A percentile compares a stretch with the other conserved stretches of the same genome.
Conservation (phyloP, 225 moss, liverwort and hornwort genomes). For the Sphagnum contortum region DNA sequence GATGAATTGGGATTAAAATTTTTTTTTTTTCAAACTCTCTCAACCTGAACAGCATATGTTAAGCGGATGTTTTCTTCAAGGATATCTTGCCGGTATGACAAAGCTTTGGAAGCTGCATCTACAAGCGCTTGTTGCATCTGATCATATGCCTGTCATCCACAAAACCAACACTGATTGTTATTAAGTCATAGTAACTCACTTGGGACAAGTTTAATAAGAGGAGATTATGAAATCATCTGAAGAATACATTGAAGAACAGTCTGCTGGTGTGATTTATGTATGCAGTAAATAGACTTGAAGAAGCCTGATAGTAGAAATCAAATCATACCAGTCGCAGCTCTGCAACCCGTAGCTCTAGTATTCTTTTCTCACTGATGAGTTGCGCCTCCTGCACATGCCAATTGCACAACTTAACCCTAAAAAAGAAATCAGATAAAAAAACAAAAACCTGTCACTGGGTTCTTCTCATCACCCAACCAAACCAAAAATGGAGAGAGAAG, state of each 20-base stretch:
- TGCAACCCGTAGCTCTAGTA: slow-evolving; percentile 87
- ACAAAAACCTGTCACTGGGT: too few species aligned
- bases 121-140: slow-evolving; percentile 95
- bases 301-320: slow-evolving; percentile 11
- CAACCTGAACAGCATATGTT: slow-evolving; percentile 86
- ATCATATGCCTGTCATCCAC: slow-evolving; percentile 68
- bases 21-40: too few species aligned
- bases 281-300: too few species aligned
- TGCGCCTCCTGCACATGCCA: slow-evolving; percentile 56
- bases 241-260: slow-evolving; percentile 3
- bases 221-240: background rate
- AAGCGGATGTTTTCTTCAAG: slow-evolving; percentile 95
- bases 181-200: too few species aligned
- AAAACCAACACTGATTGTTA: slow-evolving; percentile 4
- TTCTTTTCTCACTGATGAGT: slow-evolving; percentile 81
- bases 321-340: slow-evolving; percentile 81
- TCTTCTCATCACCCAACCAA: too few species aligned
- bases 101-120: slow-evolving; percentile 94
- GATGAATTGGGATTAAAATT: too few species aligned
- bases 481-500: too few species aligned
- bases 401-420: too few species aligned
- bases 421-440: too few species aligned
- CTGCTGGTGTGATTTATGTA: too few species aligned
- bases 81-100: slow-evolving; percentile 90
- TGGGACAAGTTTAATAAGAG: background rate